Base-by-base conservation (phyloP, 2,329 filamentous ascomycete species). In the Hypoxylon sp. region DNA sequence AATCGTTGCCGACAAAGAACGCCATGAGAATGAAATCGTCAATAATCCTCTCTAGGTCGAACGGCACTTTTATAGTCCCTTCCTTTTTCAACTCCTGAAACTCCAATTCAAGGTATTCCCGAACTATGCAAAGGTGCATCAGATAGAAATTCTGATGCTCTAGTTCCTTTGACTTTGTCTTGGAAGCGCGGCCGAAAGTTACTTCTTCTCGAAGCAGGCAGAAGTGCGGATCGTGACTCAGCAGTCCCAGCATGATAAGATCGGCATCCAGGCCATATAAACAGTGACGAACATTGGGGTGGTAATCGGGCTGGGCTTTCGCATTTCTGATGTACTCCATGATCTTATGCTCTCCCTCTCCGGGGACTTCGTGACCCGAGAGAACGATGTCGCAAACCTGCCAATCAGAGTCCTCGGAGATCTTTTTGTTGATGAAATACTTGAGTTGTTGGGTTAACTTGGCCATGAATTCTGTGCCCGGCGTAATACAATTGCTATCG, bases 11-110 rank as follows among this genome's bases (percentile, higher is more conserved):
- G 76, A 99, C 94, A 80, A 99, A 99, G 84, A 99, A 99, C 52
- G 94, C 95, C 94, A 99, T 98, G 68, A 99, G 88, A 78, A 99
- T 98, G 81, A 99, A 99, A 84, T 99, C 96, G 79, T 99, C 96
- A 82, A 99, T 98, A 77, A 99, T 90, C 71, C 92, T 90, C 84
- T 99, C 96, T 86, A 99, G 91, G 78, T 99, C 92, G 78, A 97
- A 99, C 53, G 89, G 84, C 75, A 98, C 94, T 44, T 84, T 85
- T 74, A 97, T 84, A 74, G 85, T 84, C 17, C 90, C 92, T 22
- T 91, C 87, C 76, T 91, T 83, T 80, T 96, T 90, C 74, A 99
- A 83, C 71, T 98, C 94, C 80, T 98, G 94, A 78, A 99, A 99
- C 79, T 99, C 96, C 79, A 98, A 84, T 80, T 98, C 96, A 75